Base-by-base conservation (phyloP, 2,329 filamentous ascomycete genomes). In the Clonostachys rosea region DNA sequence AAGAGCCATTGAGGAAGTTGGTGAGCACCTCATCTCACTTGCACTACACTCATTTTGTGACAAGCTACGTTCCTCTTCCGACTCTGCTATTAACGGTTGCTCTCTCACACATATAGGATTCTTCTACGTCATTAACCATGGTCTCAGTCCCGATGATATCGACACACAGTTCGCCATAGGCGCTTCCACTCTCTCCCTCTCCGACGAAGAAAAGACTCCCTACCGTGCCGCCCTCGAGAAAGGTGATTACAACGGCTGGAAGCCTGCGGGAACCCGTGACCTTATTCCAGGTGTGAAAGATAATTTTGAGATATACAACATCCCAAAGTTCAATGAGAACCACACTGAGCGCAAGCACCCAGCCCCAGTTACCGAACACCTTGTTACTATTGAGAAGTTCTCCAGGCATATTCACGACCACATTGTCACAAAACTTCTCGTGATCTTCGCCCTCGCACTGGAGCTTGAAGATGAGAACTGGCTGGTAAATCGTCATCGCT, bases 101-200 rank as follows among this genome's bases (percentile, higher is more conserved):
- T 5, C n/a, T 44, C 24, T 10, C 9, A 30, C 24, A 7, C 6
- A 17, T 14, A 33, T 33, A 18, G 63, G 79, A 0, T 79, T 83
- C 63, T 84, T 83, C 63, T 82, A 83, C 49, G 73, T 83, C 17
- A 77, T 74, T 48, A 81, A 83, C 61, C 83, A 78, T 50, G 79
- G 78, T 35, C 67, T 84, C 13, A 65, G 63, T 1, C 77, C 82
- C 58, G 78, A 82, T 42, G 67, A 81, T 57, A 70, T 84, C 2
- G 73, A 83, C 51, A 66, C 68, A 7, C 79, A 84, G 51, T 83
- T 83, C 51, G 78, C 79, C 9, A 69, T 84, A 2, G 79, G 74
- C 2, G 76, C 78, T 47, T 68, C 77, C 34, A 74, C 84, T 51
- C 83, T 82, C 54, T 57, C 72, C 5, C 63, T 84, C 1, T 69